Base-by-base conservation (phyloP, 2,329 filamentous ascomycete genomes). In the Massarina eburnea region DNA sequence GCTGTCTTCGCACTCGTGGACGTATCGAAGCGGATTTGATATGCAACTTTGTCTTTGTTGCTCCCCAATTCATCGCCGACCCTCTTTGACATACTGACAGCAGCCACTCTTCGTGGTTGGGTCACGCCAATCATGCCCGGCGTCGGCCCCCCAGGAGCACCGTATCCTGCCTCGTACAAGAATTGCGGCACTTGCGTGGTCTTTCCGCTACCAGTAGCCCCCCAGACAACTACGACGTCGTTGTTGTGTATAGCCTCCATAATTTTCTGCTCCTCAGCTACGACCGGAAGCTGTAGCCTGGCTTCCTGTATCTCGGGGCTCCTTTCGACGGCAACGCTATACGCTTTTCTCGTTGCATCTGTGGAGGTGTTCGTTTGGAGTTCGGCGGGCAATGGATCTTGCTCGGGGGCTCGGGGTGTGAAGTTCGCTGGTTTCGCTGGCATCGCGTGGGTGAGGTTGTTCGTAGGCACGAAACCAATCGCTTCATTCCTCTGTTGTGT, bases 121-220 rank as follows among this genome's bases (percentile, higher is more conserved):
- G 95, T 99, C 21, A 99, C 82, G 41, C 91, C 94, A 64, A 99
- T 94, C 81, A 97, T 85, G 27, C 94, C 94, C 1, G 90, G 88
- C 0, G 89, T 95, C 2, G 87, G 85, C 5, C 89, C 89, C 19
- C 83, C 77, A 1, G 83, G 78, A 21, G 86, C 85, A 9, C 92
- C 94, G 62, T 95, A 97, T 6, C 94, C 94, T 39, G 91, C 86
- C 74, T 99, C 94, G 58, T 88, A 96, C 22, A 99, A 77, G 63
- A 99, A 99, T 62, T 99, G 94, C 0, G 95, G 95, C 8, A 99
- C 82, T 69, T 99, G 94, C 0, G 94, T 99, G 0, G 95, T 99
- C 72, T 99, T 99, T 67, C 94, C 94, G 52, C 91, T 96, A 71
- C 94, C 94, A 26, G 95, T 99, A 12, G 91, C 87, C 71, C 94